Percentiles rank a stretch among this genome's conserved stretches.
Evolutionary conservation across 2,329 filamentous ascomycete species (phyloP).

Genomic region (Thielaviopsis punctulata): DNA sequence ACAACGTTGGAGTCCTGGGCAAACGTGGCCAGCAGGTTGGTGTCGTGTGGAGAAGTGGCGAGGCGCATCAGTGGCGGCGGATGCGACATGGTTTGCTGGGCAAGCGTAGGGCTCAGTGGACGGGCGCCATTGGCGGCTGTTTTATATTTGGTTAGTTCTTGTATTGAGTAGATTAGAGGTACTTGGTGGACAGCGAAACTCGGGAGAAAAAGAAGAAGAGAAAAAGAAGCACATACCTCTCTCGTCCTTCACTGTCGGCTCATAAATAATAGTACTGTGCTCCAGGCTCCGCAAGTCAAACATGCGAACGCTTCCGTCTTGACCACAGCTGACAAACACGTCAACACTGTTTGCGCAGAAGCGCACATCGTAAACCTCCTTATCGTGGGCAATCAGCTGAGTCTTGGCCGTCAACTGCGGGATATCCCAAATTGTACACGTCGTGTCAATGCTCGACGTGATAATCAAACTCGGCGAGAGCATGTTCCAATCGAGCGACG

Average conservation of each 20-base stretch:
- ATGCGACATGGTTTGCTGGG: conserved; percentile 60
- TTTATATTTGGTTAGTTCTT: conserved; percentile 5
- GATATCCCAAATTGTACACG: conserved; percentile 99
- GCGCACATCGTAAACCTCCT: conserved; percentile 94
- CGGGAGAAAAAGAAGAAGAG: conserved; percentile 14
- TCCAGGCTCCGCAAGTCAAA: conserved; percentile 93
- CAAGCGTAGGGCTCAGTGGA: conserved; percentile 52
- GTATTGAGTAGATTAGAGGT: not conserved
- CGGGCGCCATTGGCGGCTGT: conserved; percentile 39
- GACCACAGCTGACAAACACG: conserved; percentile 93
- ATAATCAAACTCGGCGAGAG: conserved; percentile 95
- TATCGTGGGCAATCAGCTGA: conserved; percentile 94
- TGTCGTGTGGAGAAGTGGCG: conserved; percentile 85
- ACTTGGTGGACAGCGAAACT: not conserved
- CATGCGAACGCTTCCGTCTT: conserved; percentile 96
- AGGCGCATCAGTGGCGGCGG: conserved; percentile 64
- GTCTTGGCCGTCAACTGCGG: conserved; percentile 95
- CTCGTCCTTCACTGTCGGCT: conserved; percentile 76
- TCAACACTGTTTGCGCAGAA: conserved; percentile 98
- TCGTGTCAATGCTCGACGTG: conserved; percentile 96
- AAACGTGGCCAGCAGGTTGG: conserved; percentile 91
- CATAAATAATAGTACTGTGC: conserved; percentile 97
- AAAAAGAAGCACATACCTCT: conserved; percentile 31
- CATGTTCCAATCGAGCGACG: conserved; percentile 94
- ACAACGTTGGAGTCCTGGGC: conserved; percentile 84